A percentile compares a stretch with the other conserved stretches of the same genome.
These are phyloP conservation scores for Sugiyamaella smithiae DNA, from an alignment of 805 yeast genomes.

Conservation along the genomic window DNA sequence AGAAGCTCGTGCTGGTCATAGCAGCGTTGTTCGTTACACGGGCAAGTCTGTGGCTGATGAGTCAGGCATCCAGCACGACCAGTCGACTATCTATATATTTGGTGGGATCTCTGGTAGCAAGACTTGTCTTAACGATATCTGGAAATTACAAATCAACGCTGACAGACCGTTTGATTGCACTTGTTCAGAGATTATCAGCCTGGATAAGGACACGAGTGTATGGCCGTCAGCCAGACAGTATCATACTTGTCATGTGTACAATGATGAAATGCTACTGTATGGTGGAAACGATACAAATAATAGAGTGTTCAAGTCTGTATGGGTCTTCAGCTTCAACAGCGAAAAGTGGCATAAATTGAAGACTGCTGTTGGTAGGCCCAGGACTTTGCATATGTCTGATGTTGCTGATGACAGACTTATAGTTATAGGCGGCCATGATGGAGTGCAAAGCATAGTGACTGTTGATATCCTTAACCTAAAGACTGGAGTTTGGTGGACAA, in stretches of 20 bases:
- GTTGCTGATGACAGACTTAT: constrained; percentile 20
- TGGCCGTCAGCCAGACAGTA: constrained; percentile 23
- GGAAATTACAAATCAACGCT: constrained; percentile 19
- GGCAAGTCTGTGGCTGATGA: background rate
- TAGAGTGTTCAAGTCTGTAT: constrained; percentile 19
- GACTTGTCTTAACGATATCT: constrained; percentile 21
- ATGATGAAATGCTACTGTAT: constrained; percentile 19
- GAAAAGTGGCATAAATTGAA: constrained; percentile 16
- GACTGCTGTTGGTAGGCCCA: constrained; percentile 12
- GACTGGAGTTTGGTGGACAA: constrained; percentile 20
- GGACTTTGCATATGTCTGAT: constrained; percentile 21
- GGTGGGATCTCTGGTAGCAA: constrained; percentile 21
- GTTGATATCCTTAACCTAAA: constrained; percentile 19
- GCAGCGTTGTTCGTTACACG: constrained; percentile 9
- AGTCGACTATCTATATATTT: constrained; percentile 20
- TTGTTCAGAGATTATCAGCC: constrained; percentile 18
- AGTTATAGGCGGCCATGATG: constrained; percentile 28
- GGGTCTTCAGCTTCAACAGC: constrained; percentile 18
- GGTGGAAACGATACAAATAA: constrained; percentile 21
- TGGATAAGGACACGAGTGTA: constrained; percentile 20
- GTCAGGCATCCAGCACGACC: background rate
- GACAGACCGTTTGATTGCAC: constrained; percentile 12
- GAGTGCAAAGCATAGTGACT: constrained; percentile 16
- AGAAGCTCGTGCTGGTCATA: constrained; percentile 21
- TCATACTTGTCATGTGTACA: constrained; percentile 22